Evolutionary conservation across 495 filamentous ascomycete genomes (phyloP).

Genomic region (Podospora bellae-mahoneyi): DNA sequence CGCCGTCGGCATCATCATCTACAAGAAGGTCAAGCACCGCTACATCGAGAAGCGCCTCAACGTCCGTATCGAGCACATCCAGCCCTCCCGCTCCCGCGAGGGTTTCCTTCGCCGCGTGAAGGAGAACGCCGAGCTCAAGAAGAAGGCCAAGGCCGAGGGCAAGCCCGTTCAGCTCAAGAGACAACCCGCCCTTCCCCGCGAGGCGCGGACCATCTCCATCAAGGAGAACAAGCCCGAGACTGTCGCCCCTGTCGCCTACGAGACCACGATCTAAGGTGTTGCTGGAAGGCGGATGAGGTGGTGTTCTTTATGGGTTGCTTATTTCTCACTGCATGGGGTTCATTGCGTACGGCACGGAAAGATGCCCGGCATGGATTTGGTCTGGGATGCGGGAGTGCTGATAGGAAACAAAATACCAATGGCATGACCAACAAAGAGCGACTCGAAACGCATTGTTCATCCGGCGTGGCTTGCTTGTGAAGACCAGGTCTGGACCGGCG

Average conservation of each 20-base stretch:
- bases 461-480: slow-evolving; percentile 19
- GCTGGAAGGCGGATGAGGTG: slow-evolving; percentile 23
- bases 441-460: slow-evolving; percentile 18
- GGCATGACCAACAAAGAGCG: slow-evolving; percentile 32
- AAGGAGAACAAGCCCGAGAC: slow-evolving; percentile 84
- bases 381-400: slow-evolving; percentile 40
- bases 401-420: slow-evolving; percentile 44
- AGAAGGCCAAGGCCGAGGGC: slow-evolving; percentile 86
- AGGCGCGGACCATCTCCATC: slow-evolving; percentile 68
- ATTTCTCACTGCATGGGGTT: slow-evolving; percentile 39
- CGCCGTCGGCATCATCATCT: slow-evolving; percentile 94
- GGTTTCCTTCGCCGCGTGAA: slow-evolving; percentile 96
- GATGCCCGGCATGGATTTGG: slow-evolving; percentile 37
- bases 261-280: slow-evolving; percentile 86
- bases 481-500: slow-evolving; percentile 7
- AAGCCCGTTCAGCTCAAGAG: slow-evolving; percentile 32
- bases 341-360: slow-evolving; percentile 40
- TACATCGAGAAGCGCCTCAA: slow-evolving; percentile 99
- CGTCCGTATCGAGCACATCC: slow-evolving; percentile 96
- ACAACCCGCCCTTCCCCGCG: slow-evolving; percentile 69
- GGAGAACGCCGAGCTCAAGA: slow-evolving; percentile 87
- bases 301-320: slow-evolving; percentile 34
- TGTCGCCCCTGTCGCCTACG: slow-evolving; percentile 86
- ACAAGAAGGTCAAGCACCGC: slow-evolving; percentile 96
- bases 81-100: slow-evolving; percentile 85